Conservation (phyloP, 2,329 filamentous ascomycete genomes). For the Diaporthe vexans region DNA sequence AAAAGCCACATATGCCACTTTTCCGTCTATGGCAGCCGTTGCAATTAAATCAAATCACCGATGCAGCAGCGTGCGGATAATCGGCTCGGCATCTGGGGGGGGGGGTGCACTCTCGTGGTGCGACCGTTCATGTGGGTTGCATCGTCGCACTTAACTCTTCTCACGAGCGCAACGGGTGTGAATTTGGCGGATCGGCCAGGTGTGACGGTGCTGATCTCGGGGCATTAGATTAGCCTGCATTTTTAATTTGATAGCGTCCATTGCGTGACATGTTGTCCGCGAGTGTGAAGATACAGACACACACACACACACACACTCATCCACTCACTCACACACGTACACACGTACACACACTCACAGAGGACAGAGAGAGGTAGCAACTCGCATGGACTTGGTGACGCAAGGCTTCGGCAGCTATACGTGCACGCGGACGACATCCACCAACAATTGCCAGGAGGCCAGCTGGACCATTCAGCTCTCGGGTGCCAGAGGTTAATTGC, state of each 20-base stretch:
- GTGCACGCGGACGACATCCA: not conserved
- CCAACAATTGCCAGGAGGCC: not conserved
- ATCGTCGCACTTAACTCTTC: conserved; percentile 11
- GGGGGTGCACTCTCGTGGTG: not conserved
- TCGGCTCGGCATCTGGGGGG: conserved; percentile 25
- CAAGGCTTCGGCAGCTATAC: not conserved
- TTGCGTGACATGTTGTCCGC: not conserved
- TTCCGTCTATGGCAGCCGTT: not conserved
- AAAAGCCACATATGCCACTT: conserved; percentile 10
- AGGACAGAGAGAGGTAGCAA: not conserved
- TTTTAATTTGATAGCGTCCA: conserved; percentile 4
- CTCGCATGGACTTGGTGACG: not conserved
- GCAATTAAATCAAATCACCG: conserved; percentile 7
- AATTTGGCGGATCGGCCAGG: conserved; percentile 1
- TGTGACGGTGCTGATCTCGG: conserved; percentile 29
- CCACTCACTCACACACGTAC: too few species aligned
- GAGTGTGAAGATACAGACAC: not conserved
- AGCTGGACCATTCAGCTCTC: not conserved
- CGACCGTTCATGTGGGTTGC: conserved; percentile 25
- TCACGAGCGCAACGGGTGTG: conserved; percentile 13
- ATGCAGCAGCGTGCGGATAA: conserved; percentile 16
- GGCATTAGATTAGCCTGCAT: conserved; percentile 24
- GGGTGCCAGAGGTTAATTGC: not conserved
- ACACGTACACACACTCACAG: too few species aligned
- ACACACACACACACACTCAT: too few species aligned